phyloP scores from a whole-genome alignment of 306 rosid species.

The Sechiopsis laciniata region DNA sequence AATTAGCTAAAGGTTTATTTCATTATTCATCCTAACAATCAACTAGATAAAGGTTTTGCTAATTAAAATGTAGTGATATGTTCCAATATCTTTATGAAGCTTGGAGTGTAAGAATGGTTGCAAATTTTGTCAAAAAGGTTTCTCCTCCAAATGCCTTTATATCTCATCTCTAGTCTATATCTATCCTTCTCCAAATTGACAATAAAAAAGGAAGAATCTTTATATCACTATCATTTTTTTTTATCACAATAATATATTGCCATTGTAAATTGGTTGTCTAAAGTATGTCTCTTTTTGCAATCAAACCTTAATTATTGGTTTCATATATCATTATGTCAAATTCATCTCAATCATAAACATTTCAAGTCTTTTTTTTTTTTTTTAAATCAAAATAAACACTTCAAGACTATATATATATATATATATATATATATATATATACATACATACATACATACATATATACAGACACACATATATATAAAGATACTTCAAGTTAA shows the following conservation, averaged over 20 bases:
- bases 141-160: background rate
- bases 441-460: too few species aligned
- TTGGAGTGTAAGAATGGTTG: background rate
- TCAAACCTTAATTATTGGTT: background rate
- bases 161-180: background rate
- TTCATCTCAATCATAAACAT: background rate
- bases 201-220: background rate
- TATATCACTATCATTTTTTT: background rate
- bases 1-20: background rate
- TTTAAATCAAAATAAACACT: too few species aligned
- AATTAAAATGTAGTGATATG: background rate
- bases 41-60: background rate
- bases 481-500: background rate
- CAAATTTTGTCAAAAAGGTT: slow-evolving; percentile 7
- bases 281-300: background rate
- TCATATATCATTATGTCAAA: background rate
- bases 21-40: background rate
- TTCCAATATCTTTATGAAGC: slow-evolving; percentile 1
- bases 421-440: too few species aligned
- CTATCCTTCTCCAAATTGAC: slow-evolving; percentile 10
- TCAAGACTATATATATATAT: too few species aligned
- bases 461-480: too few species aligned
- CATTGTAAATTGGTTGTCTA: background rate
- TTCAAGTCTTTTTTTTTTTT: too few species aligned
- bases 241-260: background rate